These are phyloP conservation scores for Epipyxis sp. DNA, from an alignment of 108 stramenopile species.

Conservation along the genomic window DNA sequence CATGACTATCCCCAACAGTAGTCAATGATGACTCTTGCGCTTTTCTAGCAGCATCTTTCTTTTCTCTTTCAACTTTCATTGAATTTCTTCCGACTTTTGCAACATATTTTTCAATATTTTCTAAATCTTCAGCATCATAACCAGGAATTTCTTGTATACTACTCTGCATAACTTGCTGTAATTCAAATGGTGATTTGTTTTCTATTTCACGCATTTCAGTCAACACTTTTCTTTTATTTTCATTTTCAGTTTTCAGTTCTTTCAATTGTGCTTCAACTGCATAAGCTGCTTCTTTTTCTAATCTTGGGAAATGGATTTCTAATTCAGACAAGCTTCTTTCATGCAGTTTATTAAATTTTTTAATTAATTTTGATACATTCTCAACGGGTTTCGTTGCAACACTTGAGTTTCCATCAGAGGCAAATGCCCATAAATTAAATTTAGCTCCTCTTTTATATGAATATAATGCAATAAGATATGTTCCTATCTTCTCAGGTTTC, in stretches of 20 bases:
- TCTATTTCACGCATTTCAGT: too few species aligned
- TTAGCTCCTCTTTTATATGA: not conserved
- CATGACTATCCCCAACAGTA: too few species aligned
- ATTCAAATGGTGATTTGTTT: too few species aligned
- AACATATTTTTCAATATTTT: conserved; percentile 1
- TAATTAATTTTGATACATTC: not conserved
- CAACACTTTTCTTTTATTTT: too few species aligned
- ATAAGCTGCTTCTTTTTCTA: not conserved
- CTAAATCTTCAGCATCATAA: not conserved
- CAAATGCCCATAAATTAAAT: not conserved
- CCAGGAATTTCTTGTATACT: not conserved
- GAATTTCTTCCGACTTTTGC: not conserved
- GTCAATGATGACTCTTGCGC: too few species aligned
- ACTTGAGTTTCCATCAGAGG: not conserved
- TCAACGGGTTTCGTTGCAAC: too few species aligned
- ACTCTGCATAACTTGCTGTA: not conserved
- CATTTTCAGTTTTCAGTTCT: not conserved
- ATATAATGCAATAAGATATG: not conserved
- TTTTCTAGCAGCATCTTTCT: too few species aligned
- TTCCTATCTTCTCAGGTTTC: not conserved
- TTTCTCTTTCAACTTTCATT: not conserved
- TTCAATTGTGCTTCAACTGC: not conserved
- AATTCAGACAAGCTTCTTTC: not conserved
- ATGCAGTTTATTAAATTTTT: not conserved
- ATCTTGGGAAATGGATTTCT: not conserved